These are phyloP conservation scores for Phytophthora brassicae DNA, from an alignment of 352 stramenopile species.

Conservation along the genomic window DNA sequence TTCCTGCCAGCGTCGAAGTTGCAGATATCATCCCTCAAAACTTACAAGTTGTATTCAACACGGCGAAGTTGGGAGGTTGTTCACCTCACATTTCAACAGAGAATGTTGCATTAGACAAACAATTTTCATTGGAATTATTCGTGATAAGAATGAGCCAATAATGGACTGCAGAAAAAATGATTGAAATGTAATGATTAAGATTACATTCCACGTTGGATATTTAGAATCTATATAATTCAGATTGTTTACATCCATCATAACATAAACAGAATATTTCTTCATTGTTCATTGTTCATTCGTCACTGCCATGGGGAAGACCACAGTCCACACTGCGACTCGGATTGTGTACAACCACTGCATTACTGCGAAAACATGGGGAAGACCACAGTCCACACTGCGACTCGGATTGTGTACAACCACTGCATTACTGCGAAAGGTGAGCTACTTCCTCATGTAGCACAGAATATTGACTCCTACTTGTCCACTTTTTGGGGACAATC, in stretches of 20 bases:
- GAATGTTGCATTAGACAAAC: constrained; percentile 47
- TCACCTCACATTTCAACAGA: constrained; percentile 62
- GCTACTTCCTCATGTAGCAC: background rate
- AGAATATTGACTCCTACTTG: constrained; percentile 3
- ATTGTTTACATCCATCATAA: background rate
- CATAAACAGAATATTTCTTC: background rate
- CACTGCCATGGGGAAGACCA: background rate
- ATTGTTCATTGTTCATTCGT: background rate
- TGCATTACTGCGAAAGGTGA: background rate
- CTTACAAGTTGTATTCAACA: background rate
- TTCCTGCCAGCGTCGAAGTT: constrained; percentile 48
- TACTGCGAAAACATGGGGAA: background rate
- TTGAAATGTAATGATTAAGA: background rate
- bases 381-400: background rate
- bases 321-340: background rate
- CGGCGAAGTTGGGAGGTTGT: constrained; percentile 41
- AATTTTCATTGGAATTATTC: constrained; percentile 51
- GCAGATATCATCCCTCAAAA: constrained; percentile 17
- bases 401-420: background rate
- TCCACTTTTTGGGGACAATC: background rate
- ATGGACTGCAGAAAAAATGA: background rate
- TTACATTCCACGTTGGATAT: too few species aligned
- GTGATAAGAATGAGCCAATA: constrained; percentile 3
- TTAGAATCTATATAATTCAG: too few species aligned
- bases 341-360: constrained; percentile 5